phyloP scores from a whole-genome alignment of 1,284 basidiomycete genomes.

The Ustilago lituana region DNA sequence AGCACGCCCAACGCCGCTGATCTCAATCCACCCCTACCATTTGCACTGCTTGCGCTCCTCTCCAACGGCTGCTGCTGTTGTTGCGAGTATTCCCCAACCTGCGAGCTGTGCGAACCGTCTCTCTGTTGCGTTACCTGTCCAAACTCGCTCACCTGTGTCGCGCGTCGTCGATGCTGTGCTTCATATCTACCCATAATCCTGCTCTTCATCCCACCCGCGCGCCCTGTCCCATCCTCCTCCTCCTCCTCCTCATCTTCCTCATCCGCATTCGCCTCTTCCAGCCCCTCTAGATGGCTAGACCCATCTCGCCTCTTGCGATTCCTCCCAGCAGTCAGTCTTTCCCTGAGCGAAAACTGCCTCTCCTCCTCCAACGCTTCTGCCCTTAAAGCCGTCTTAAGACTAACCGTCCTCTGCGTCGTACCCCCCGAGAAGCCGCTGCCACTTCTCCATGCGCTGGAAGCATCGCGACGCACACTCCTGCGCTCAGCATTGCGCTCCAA shows the following conservation, averaged over 20 bases:
- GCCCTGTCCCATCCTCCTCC: constrained; percentile 7
- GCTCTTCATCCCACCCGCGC: constrained; percentile 9
- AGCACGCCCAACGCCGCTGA: constrained; percentile 38
- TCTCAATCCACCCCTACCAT: constrained; percentile 12
- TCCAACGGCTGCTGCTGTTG: constrained; percentile 2
- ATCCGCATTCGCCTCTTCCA: constrained; percentile 16
- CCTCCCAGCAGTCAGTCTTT: constrained; percentile 29
- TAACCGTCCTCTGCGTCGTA: constrained; percentile 46
- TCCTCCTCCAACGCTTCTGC: constrained; percentile 62
- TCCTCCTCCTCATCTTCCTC: constrained; percentile 25
- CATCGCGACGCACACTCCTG: constrained; percentile 32
- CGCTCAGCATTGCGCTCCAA: constrained; percentile 23
- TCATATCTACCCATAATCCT: constrained; percentile 51
- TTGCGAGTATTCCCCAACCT: constrained; percentile 14
- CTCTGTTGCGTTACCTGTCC: constrained; percentile 23
- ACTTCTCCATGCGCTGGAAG: constrained; percentile 35
- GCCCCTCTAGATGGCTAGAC: constrained; percentile 16
- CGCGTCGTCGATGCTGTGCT: constrained; percentile 23
- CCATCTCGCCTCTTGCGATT: constrained; percentile 32
- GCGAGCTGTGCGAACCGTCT: constrained; percentile 21
- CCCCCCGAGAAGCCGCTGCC: constrained; percentile 37
- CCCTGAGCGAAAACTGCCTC: constrained; percentile 37
- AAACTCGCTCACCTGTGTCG: constrained; percentile 35
- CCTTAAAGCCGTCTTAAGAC: constrained; percentile 51
- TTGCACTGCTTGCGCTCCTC: constrained; percentile 18